Evolutionary conservation across 2,329 filamentous ascomycete species (phyloP).

Genomic region (Microdochium trichocladiopsis): DNA sequence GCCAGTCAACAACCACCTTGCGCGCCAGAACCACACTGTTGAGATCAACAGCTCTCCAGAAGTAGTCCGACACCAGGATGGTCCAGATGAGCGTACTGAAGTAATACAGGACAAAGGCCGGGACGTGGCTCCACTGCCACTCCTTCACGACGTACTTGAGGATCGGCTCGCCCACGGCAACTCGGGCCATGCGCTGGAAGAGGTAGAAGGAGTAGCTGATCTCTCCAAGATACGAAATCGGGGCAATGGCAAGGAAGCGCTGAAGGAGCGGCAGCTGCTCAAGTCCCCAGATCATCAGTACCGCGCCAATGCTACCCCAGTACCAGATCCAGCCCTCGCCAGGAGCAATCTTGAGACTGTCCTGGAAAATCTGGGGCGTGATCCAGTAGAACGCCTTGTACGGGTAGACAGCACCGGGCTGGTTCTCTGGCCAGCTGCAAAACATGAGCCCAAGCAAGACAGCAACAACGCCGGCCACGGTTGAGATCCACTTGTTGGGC

Average conservation of each 20-base stretch:
- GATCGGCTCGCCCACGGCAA: neutral
- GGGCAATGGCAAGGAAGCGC: neutral
- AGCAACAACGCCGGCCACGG: neutral
- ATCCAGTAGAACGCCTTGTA: neutral
- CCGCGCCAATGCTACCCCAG: neutral
- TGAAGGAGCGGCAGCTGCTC: neutral
- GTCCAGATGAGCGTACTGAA: neutral
- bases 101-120: neutral
- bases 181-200: neutral
- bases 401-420: neutral
- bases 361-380: neutral
- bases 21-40: neutral
- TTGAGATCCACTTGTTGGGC: neutral
- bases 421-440: neutral
- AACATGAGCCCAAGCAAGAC: neutral
- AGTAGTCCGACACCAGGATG: neutral
- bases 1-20: neutral
- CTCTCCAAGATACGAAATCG: neutral
- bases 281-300: neutral
- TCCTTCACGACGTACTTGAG: neutral
- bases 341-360: neutral
- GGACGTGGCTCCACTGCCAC: neutral
- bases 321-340: neutral
- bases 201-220: slow-evolving; percentile 1
- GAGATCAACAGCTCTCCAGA: neutral